Percentiles rank a stretch among this genome's conserved stretches.
Conservation (phyloP, 2,329 filamentous ascomycete genomes). For the Emericellopsis cladophorae region DNA sequence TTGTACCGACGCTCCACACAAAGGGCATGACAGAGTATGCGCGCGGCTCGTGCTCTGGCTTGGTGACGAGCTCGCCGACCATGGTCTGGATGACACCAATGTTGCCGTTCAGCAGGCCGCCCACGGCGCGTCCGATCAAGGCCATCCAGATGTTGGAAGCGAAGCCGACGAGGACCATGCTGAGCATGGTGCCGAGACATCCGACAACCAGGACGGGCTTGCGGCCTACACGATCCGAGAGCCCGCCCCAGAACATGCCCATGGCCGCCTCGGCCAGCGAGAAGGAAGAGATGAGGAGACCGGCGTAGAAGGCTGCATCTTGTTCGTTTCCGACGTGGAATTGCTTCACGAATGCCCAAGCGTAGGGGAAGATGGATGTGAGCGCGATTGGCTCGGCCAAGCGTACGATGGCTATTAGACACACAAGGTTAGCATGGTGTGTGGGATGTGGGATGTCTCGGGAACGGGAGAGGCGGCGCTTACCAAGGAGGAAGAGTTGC, state of each 20-base stretch:
- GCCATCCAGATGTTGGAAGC: constrained; percentile 77
- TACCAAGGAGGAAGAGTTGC: constrained; percentile 78
- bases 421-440: constrained; percentile 5
- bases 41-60: constrained; percentile 74
- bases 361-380: constrained; percentile 88
- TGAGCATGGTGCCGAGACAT: constrained; percentile 70
- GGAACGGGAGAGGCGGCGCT: constrained; percentile 14
- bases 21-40: constrained; percentile 92
- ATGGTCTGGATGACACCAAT: constrained; percentile 87
- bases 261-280: constrained; percentile 71
- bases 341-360: constrained; percentile 69
- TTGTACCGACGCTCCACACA: constrained; percentile 83
- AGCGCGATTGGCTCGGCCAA: constrained; percentile 87
- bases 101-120: constrained; percentile 80
- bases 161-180: constrained; percentile 72
- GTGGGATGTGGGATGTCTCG: not conserved
- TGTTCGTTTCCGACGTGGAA: constrained; percentile 59
- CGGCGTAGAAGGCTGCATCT: constrained; percentile 80
- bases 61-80: constrained; percentile 77
- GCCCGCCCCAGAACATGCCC: constrained; percentile 76
- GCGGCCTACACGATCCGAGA: constrained; percentile 72
- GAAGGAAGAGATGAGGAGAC: constrained; percentile 77
- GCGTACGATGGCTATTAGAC: constrained; percentile 64
- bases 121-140: constrained; percentile 60
- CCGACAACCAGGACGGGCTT: constrained; percentile 78